Conservation (phyloP, 257 asterid species). For the Ligustrum vulgare region DNA sequence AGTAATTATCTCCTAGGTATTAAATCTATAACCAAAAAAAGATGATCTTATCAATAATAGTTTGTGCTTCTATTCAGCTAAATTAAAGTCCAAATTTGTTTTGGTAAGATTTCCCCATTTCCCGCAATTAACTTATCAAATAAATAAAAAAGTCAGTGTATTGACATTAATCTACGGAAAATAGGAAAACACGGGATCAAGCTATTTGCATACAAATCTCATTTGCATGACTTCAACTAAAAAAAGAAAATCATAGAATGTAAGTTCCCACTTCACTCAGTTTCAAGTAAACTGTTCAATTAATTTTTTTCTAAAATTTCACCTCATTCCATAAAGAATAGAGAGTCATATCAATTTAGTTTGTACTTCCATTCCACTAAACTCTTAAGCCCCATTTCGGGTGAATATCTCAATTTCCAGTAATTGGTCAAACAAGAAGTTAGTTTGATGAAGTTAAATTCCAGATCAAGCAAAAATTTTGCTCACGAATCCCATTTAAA, state of each 20-base stretch:
- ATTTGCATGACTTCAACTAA: conserved; percentile 16
- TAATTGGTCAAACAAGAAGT: conserved; percentile 5
- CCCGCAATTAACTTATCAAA: conserved; percentile 11
- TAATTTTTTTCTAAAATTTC: not conserved
- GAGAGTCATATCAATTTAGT: not conserved
- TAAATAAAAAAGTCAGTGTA: not conserved
- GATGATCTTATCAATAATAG: not conserved
- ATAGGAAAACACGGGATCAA: conserved; percentile 34
- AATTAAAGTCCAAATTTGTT: conserved; percentile 20
- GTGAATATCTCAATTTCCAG: conserved; percentile 11
- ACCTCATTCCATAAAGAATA: not conserved
- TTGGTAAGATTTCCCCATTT: conserved; percentile 3
- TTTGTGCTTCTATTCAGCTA: conserved; percentile 23
- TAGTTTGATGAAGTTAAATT: conserved; percentile 4
- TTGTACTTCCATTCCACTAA: conserved; percentile 25
- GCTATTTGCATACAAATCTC: conserved; percentile 21
- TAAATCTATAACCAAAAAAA: not conserved
- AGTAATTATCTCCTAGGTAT: not conserved
- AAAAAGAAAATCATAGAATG: not conserved
- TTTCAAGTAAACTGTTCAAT: conserved; percentile 12
- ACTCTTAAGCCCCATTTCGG: conserved; percentile 14
- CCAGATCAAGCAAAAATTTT: conserved; percentile 37
- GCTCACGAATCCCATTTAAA: conserved; percentile 15
- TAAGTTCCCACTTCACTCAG: not conserved
- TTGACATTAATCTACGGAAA: not conserved